These are phyloP conservation scores for Yamadazyma sp. DNA, from an alignment of 1,139 yeast genomes.

Conservation along the genomic window DNA sequence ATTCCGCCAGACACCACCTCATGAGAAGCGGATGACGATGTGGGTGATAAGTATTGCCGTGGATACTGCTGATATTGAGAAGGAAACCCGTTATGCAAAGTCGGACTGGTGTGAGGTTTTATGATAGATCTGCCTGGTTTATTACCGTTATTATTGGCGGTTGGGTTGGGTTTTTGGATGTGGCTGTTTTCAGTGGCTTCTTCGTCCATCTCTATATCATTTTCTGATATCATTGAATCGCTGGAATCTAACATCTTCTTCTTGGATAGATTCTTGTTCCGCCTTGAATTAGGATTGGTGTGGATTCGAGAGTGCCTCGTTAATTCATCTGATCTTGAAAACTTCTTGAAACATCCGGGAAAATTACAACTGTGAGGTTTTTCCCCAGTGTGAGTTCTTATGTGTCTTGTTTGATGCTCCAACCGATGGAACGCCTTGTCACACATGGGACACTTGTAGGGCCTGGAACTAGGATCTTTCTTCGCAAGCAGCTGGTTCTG, in stretches of 20 bases:
- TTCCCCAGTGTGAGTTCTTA: constrained; percentile 94
- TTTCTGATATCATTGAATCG: neutral
- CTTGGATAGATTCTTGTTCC: constrained; percentile 43
- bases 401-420: constrained; percentile 93
- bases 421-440: constrained; percentile 88
- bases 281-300: constrained; percentile 69
- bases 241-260: constrained; percentile 8
- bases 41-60: neutral
- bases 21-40: constrained; percentile 1
- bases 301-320: constrained; percentile 90
- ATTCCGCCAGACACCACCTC: neutral
- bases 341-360: constrained; percentile 84
- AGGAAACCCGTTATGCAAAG: constrained; percentile 1
- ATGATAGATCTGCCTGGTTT: constrained; percentile 1
- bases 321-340: constrained; percentile 85
- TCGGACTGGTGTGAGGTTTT: constrained; percentile 1
- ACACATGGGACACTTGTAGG: constrained; percentile 90
- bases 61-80: neutral
- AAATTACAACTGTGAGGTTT: constrained; percentile 87
- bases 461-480: constrained; percentile 46
- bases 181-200: neutral
- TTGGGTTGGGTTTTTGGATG: neutral
- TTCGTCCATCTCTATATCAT: neutral
- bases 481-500: constrained; percentile 2
- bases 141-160: neutral